Evolutionary conservation across 441 rosid species (phyloP).

Genomic region (Corymbia calophylla): DNA sequence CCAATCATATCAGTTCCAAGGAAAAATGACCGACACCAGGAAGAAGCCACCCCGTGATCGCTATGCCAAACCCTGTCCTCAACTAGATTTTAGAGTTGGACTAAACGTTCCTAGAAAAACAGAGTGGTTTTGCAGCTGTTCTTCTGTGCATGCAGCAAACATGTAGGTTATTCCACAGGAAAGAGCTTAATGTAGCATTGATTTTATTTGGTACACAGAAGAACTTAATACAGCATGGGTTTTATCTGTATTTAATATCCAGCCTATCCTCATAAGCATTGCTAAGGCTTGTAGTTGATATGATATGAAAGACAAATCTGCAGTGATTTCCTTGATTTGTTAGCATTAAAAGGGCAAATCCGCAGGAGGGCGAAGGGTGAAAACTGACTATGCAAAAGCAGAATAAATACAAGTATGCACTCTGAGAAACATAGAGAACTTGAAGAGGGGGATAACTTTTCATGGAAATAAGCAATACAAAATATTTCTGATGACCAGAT

Average conservation of each 20-base stretch:
- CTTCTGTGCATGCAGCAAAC: neutral
- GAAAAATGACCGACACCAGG: neutral
- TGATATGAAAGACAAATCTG: neutral
- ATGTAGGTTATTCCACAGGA: neutral
- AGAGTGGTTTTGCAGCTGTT: neutral
- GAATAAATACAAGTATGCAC: neutral
- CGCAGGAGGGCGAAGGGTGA: neutral
- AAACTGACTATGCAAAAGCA: neutral
- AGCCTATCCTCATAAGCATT: neutral
- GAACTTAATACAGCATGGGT: neutral
- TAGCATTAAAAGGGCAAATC: neutral
- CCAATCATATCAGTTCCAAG: neutral
- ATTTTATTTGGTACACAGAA: neutral
- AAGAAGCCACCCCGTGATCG: neutral
- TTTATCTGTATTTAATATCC: neutral
- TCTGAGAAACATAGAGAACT: neutral
- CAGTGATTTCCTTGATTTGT: neutral
- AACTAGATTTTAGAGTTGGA: neutral
- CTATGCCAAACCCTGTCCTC: neutral
- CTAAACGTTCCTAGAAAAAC: neutral
- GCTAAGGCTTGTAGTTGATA: neutral
- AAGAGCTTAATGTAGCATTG: neutral
- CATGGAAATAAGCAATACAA: neutral
- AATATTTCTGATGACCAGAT: neutral
- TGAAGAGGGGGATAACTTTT: neutral